These are phyloP conservation scores for Phyllostachys edulis DNA, from an alignment of 176 grass and related monocot species.

Conservation along the genomic window DNA sequence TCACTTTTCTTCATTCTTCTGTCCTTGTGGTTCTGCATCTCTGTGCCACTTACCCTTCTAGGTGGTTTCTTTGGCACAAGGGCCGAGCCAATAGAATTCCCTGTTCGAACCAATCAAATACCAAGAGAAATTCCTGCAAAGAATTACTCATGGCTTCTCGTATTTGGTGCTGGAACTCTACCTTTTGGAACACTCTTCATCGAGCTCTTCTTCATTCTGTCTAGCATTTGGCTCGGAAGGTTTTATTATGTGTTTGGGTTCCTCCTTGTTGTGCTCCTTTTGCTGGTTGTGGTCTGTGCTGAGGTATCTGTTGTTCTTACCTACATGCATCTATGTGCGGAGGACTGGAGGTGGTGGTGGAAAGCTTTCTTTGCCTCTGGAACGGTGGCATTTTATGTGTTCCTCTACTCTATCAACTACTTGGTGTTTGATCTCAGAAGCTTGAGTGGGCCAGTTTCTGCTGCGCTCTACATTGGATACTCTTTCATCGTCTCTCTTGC, in stretches of 20 bases:
- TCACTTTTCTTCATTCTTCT: slow-evolving; percentile 78
- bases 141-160: slow-evolving; percentile 82
- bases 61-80: slow-evolving; percentile 82
- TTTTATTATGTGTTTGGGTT: slow-evolving; percentile 95
- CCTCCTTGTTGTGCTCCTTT: slow-evolving; percentile 73
- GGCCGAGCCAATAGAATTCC: slow-evolving; percentile 62
- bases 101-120: slow-evolving; percentile 88
- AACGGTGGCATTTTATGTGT: slow-evolving; percentile 72
- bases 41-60: slow-evolving; percentile 82
- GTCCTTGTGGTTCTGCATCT: slow-evolving; percentile 90
- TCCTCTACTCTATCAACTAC: slow-evolving; percentile 88
- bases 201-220: slow-evolving; percentile 86
- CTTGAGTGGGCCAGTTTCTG: slow-evolving; percentile 82
- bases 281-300: slow-evolving; percentile 78
- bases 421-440: slow-evolving; percentile 85
- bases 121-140: slow-evolving; percentile 74
- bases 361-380: slow-evolving; percentile 86
- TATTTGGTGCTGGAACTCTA: slow-evolving; percentile 78
- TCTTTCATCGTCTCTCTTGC: slow-evolving; percentile 76
- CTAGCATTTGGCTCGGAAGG: slow-evolving; percentile 86
- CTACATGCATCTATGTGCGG: slow-evolving; percentile 88
- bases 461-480: slow-evolving; percentile 77
- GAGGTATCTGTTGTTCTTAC: slow-evolving; percentile 91
- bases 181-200: slow-evolving; percentile 93
- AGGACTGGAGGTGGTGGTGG: slow-evolving; percentile 95